A percentile compares a stretch with the other conserved stretches of the same genome.
phyloP scores from a whole-genome alignment of 2,329 filamentous ascomycete genomes.

The Cucurbitaria berberidis region DNA sequence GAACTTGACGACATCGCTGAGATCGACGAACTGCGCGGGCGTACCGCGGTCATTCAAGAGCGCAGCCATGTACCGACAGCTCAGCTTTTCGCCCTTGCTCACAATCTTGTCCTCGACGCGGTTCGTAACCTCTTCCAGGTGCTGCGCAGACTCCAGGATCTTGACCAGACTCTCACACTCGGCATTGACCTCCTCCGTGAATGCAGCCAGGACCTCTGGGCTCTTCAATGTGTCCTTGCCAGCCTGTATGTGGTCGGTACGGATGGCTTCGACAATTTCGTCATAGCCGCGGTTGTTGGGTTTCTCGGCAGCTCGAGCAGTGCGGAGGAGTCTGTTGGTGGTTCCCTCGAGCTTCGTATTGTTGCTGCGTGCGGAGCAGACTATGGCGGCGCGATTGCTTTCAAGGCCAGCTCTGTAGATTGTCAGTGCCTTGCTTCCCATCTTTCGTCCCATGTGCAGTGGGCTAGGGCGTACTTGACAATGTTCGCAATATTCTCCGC shows the following conservation, averaged over 20 bases:
- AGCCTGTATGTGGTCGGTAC: conserved; percentile 78
- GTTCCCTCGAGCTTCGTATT: conserved; percentile 95
- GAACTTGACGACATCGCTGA: conserved; percentile 80
- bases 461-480: conserved; percentile 55
- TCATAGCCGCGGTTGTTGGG: conserved; percentile 63
- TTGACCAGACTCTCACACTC: conserved; percentile 84
- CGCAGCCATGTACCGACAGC: conserved; percentile 88
- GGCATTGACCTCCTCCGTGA: conserved; percentile 70
- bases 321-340: conserved; percentile 71
- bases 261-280: conserved; percentile 79
- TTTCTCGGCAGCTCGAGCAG: conserved; percentile 55
- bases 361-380: conserved; percentile 93
- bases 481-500: conserved; percentile 69
- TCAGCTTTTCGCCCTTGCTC: conserved; percentile 94
- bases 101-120: conserved; percentile 74
- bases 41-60: conserved; percentile 81
- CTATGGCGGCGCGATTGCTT: conserved; percentile 80
- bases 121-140: conserved; percentile 58
- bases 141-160: conserved; percentile 70
- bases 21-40: conserved; percentile 86
- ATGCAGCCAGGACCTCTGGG: conserved; percentile 55
- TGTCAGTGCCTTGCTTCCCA: conserved; percentile 28
- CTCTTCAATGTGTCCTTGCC: conserved; percentile 59
- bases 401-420: conserved; percentile 62
- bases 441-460: not conserved